Evolutionary conservation across 2,329 filamentous ascomycete genomes (phyloP).

Genomic region (Aspergillus aculeatus): DNA sequence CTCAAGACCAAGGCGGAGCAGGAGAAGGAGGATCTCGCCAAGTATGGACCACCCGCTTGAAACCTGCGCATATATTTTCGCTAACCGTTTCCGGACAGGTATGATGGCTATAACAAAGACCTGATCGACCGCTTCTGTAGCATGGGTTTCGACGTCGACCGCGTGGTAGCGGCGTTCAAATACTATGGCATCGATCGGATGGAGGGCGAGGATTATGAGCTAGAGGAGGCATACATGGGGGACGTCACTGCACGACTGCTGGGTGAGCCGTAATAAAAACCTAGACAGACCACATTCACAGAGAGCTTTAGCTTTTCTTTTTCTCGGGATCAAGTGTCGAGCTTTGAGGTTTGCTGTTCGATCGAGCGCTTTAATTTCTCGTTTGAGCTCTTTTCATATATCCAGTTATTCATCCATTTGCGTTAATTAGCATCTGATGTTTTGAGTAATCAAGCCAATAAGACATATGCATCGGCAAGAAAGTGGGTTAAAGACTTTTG

Average conservation of each 20-base stretch:
- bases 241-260: conserved; percentile 84
- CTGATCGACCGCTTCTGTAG: conserved; percentile 78
- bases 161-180: conserved; percentile 81
- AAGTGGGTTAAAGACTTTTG: too few species aligned
- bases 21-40: conserved; percentile 55
- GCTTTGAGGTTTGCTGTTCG: background rate
- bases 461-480: background rate
- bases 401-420: background rate
- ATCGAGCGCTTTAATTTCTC: conserved; percentile 6
- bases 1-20: conserved; percentile 56
- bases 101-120: conserved; percentile 81
- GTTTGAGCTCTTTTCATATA: background rate
- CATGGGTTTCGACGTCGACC: conserved; percentile 89
- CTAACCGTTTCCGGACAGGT: conserved; percentile 51
- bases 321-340: background rate
- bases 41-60: conserved; percentile 40
- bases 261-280: conserved; percentile 62
- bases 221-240: conserved; percentile 88
- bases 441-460: background rate
- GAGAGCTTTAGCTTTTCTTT: too few species aligned
- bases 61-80: background rate
- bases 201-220: conserved; percentile 73
- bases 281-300: background rate
- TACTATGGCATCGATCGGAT: conserved; percentile 78
- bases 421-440: background rate